Base-by-base conservation (phyloP, 768 basidiomycete genomes). In the Phylloporus rhodoxanthus region DNA sequence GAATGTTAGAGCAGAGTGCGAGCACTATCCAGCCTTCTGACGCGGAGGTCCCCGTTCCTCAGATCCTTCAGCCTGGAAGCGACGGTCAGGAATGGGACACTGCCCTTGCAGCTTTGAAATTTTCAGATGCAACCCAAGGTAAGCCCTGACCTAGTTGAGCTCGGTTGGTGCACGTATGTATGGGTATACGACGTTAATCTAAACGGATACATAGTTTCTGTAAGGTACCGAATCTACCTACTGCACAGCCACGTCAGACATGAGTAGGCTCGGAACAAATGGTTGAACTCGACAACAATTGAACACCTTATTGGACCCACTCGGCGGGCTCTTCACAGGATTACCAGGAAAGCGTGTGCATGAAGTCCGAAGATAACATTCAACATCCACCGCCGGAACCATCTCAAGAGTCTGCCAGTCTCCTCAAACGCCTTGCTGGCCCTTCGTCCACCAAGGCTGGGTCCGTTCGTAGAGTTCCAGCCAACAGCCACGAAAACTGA, bases 391-490 rank as follows among this genome's bases (percentile, higher is more conserved):
- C 56, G 28, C 68, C 66, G 13, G 57, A 68, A 44, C 54, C 68
- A 9, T 84, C 84, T 48, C 84, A 82, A 66, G 78, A 82, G 57
- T 73, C 82, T 8, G 77, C 78, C 36, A 88, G 83, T 64, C 78
- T 92, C 33, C 70, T 91, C 23, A 81, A 78, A 53, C 81, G 89
- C 39, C 78, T 95, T 37, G 92, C 91, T 13, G 92, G 92, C 15
- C 89, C 90, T 10, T 92, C 89, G 3, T 86, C 87, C 4, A 85
- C 80, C 39, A 95, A 95, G 75, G 91, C 91, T 40, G 91, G 91
- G 85, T 87, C 62, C 59, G 81, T 70, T 47, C 5, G 23, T 17
- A 39, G 21, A 38, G 34, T 14, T 21, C 25, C 47, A 45, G 36
- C 21, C 13, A 28, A 23, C 23, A 23, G 11, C 8, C 42, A 20